Base-by-base conservation (phyloP, 306 rosid species). In the Medicago lupulina region DNA sequence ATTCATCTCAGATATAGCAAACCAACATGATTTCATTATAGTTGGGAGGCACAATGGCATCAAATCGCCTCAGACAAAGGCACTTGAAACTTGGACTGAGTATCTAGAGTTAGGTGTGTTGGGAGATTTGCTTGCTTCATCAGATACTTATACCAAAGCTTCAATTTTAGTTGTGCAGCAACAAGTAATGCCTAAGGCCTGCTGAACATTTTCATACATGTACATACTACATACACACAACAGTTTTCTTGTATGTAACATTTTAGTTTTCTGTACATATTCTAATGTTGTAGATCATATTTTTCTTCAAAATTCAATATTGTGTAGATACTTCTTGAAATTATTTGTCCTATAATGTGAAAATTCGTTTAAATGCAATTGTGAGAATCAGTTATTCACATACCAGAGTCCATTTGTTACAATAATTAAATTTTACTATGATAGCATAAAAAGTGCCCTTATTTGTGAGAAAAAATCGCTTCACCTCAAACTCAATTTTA, bases 71-170 rank as follows among this genome's bases (percentile, higher is more conserved):
- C 75, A 28, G 11, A 70, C 62, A 1, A 11, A n/a, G 0, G 62
- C 47, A 9, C 41, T 70, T 0, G 25, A 7, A 28, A 1, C 5
- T 8, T 69, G 74, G 74, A 69, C 60, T 10, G 74, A 69, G 19
- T 70, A 15, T 70, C 6, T 46, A 0, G 75, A 70, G 31, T 51
- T 70, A 16, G 75, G 75, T 5, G 75, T 50, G 5, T n/a, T 70
- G 6, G 75, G 75, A 8, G 75, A 70, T 70, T 70, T 70, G 61
- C 75, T 50, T 70, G 75, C 62, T 50, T 70, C 73, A 23, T 41
- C 43, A 46, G 73, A 68, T 68, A 19, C 54, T 9, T 36, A 47
- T 9, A 68, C 58, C 13, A 46, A 21, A 47, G 73, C 73, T 13
- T 23, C 58, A 44, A 44, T 68, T 13, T 47, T 68, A 47, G 73